Base-by-base conservation (phyloP, 495 filamentous ascomycete species). In the Aspergillus egyptiacus region DNA sequence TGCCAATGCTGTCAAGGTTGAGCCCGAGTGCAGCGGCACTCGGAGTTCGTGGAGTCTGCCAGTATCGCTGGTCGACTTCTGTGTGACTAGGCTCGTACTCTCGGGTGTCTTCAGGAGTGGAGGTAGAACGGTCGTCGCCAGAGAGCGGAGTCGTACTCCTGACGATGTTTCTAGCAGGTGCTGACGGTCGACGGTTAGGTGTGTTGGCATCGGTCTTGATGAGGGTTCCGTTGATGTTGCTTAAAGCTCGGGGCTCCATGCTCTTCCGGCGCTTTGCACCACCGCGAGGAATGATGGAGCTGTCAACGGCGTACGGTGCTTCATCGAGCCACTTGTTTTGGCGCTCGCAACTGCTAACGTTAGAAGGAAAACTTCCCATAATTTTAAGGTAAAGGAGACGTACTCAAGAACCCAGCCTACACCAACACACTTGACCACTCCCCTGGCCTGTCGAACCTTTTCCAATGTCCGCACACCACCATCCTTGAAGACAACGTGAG, bases 401-500 rank as follows among this genome's bases (percentile, higher is more conserved):
- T 76, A 89, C 83, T 93, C 85, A 34, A 93, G 75, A 48, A 94
- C 87, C 89, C 89, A 95, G 49, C 82, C 83, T 35, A 91, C 86
- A 30, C 87, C 87, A 22, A 95, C 88, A 63, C 87, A 93, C 50
- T 83, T 78, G 6, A 95, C 87, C 17, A 86, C 72, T 1, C 87
- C 89, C 15, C 77, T 74, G 25, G 80, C 83, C 52, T 85, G 76
- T 43, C 82, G 75, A 6, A 94, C 87, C 64, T 95, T 96, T 63
- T 96, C 85, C 43, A 96, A 63, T 0, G 91, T 96, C 27, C 86
- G 78, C 45, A 87, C 81, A 7, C 84, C 84, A 33, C 93, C 93
- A 66, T 96, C 93, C 59, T 96, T 96, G 69, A 86, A 98, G 1
- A 98, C 82, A 1, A 98, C 87, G 58, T 98, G 93, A 4, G 93